phyloP scores from a whole-genome alignment of 495 filamentous ascomycete species.

The Trichoderma erinaceum region DNA sequence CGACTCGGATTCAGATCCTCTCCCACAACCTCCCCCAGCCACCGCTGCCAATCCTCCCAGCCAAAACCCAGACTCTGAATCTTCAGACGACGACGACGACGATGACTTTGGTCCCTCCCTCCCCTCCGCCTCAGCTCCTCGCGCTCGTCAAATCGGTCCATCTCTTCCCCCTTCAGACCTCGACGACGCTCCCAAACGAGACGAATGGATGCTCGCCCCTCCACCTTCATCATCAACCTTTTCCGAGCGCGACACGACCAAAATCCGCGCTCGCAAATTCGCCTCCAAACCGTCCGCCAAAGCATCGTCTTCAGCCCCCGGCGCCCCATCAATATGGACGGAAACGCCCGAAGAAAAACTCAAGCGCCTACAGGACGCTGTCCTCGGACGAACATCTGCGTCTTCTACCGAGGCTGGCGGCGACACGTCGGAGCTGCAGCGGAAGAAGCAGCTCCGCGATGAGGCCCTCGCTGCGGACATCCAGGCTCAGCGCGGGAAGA shows the following conservation, averaged over 20 bases:
- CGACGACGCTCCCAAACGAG: conserved; percentile 46
- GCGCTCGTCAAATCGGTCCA: conserved; percentile 22
- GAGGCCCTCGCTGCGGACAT: conserved; percentile 30
- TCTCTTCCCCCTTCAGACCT: conserved; percentile 22
- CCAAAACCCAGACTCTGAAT: conserved; percentile 33
- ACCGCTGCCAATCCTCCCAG: conserved; percentile 23
- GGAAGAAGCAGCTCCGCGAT: conserved; percentile 40
- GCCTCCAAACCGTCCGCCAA: conserved; percentile 48
- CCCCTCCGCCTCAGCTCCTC: conserved; percentile 38
- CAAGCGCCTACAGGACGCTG: conserved; percentile 70
- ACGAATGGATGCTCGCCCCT: conserved; percentile 93
- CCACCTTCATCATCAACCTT: conserved; percentile 54
- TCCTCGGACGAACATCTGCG: conserved; percentile 60
- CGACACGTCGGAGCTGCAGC: neutral
- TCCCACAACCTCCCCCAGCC: conserved; percentile 2
- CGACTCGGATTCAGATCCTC: conserved; percentile 18
- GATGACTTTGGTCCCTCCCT: conserved; percentile 79
- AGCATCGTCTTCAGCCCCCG: conserved; percentile 40
- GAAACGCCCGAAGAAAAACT: conserved; percentile 88
- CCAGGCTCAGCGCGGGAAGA: conserved; percentile 52
- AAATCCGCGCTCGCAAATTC: conserved; percentile 77
- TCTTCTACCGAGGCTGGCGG: conserved; percentile 16
- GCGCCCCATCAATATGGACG: conserved; percentile 67
- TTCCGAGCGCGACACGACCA: conserved; percentile 72
- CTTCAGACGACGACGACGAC: conserved; percentile 25